These are phyloP conservation scores for Chionographis japonica DNA, from an alignment of 106 monocot species.

Conservation along the genomic window DNA sequence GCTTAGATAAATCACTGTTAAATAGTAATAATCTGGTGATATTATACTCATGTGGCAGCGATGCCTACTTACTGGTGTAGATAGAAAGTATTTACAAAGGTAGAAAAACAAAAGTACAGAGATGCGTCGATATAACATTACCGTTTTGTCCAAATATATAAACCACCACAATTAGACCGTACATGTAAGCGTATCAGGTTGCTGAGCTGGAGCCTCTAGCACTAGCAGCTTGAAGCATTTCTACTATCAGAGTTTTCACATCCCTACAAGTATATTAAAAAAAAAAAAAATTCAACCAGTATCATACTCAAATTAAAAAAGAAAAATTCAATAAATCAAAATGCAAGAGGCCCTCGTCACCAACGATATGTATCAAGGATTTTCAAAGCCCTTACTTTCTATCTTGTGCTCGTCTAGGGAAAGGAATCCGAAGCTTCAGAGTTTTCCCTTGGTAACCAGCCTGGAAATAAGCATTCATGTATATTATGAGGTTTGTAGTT, in stretches of 20 bases:
- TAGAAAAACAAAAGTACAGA: too few relatives aligned
- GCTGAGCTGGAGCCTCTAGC: constrained; percentile 28
- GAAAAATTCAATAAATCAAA: neutral
- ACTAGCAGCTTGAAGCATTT: constrained; percentile 91
- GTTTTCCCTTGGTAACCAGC: constrained; percentile 61
- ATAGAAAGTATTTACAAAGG: too few relatives aligned
- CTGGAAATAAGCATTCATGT: constrained; percentile 20
- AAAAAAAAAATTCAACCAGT: neutral
- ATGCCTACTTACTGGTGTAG: too few relatives aligned
- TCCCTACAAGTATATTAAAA: constrained; percentile 38
- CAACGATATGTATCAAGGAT: neutral
- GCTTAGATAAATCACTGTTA: too few relatives aligned
- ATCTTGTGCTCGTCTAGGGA: constrained; percentile 75
- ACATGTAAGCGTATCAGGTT: neutral
- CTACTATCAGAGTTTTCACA: constrained; percentile 87
- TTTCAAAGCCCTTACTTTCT: constrained; percentile 58
- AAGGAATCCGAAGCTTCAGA: constrained; percentile 87
- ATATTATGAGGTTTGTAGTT: too few relatives aligned
- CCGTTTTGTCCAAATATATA: too few relatives aligned
- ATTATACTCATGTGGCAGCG: too few relatives aligned
- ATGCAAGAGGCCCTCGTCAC: too few relatives aligned
- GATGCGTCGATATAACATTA: too few relatives aligned
- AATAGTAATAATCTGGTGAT: too few relatives aligned
- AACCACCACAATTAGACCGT: neutral
- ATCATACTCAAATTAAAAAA: neutral